Percentiles rank a stretch among this genome's conserved stretches.
Conservation (phyloP, 2,329 filamentous ascomycete genomes). For the Alternaria postmessia region DNA sequence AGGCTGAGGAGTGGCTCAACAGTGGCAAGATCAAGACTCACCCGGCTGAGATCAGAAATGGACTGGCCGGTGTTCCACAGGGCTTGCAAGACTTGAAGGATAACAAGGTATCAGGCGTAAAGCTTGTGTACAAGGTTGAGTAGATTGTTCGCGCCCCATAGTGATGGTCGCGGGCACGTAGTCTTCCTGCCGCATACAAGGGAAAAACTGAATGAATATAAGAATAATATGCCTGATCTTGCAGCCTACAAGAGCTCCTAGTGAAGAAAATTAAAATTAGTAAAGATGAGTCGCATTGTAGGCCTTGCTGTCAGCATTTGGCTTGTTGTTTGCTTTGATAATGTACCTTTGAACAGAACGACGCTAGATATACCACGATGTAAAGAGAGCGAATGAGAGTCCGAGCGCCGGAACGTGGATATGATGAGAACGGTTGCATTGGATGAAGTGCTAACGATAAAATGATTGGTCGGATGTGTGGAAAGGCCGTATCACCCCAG, state of each 20-base stretch:
- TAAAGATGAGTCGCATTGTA: neutral
- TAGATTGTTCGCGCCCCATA: neutral
- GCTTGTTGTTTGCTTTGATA: too few species aligned
- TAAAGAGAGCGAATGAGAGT: neutral
- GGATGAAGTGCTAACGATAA: neutral
- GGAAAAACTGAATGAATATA: too few species aligned
- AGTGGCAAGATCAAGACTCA: conserved; percentile 46
- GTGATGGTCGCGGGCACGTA: too few species aligned
- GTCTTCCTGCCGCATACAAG: too few species aligned
- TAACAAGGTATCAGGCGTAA: conserved; percentile 45
- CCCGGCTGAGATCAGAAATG: conserved; percentile 37
- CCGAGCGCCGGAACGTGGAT: neutral
- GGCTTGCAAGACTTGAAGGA: conserved; percentile 45
- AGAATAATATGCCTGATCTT: too few species aligned
- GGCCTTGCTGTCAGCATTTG: too few species aligned
- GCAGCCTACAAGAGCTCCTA: too few species aligned
- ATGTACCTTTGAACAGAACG: too few species aligned
- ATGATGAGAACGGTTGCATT: neutral
- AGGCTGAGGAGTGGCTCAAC: conserved; percentile 33
- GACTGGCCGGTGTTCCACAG: conserved; percentile 41
- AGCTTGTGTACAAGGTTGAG: conserved; percentile 43
- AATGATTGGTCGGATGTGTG: neutral
- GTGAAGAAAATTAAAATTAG: too few species aligned
- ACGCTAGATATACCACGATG: neutral
- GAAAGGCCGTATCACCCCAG: neutral